These are phyloP conservation scores for Tetrahymena borealis DNA, from an alignment of 73 alveolate species.

Conservation along the genomic window DNA sequence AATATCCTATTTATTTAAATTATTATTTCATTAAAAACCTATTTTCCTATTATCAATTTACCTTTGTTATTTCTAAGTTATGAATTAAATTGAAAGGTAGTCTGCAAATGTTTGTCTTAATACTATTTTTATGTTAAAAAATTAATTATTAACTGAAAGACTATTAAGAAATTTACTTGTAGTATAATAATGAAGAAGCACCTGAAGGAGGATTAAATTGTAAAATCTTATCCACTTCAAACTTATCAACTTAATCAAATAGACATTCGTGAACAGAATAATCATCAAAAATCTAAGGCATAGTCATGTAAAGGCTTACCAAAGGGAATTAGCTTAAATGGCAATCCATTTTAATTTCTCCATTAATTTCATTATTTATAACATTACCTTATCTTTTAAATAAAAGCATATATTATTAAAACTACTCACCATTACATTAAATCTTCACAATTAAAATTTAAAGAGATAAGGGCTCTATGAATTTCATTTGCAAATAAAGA, in stretches of 20 bases:
- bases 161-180: neutral
- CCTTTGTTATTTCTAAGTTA: conserved; percentile 1
- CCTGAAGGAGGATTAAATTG: conserved; percentile 38
- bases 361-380: conserved; percentile 30
- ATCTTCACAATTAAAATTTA: too few species aligned
- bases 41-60: neutral
- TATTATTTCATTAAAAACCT: too few species aligned
- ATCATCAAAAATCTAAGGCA: conserved; percentile 20
- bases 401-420: too few species aligned
- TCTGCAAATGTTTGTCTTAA: conserved; percentile 11
- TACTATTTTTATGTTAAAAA: neutral
- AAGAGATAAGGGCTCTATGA: too few species aligned
- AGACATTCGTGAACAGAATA: conserved; percentile 40
- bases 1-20: neutral
- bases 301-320: conserved; percentile 13
- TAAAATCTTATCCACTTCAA: conserved; percentile 24
- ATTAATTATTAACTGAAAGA: neutral
- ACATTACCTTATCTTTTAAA: conserved; percentile 20
- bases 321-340: conserved; percentile 22
- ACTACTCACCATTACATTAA: too few species aligned
- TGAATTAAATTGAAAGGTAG: conserved; percentile 36
- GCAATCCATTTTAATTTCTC: conserved; percentile 43
- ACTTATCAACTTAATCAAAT: conserved; percentile 18
- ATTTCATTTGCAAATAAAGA: neutral
- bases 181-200: conserved; percentile 7